Percentiles rank a stretch among this genome's conserved stretches.
Evolutionary conservation across 164 flowering plant genomes (phyloP).

Genomic region (Sedum album): DNA sequence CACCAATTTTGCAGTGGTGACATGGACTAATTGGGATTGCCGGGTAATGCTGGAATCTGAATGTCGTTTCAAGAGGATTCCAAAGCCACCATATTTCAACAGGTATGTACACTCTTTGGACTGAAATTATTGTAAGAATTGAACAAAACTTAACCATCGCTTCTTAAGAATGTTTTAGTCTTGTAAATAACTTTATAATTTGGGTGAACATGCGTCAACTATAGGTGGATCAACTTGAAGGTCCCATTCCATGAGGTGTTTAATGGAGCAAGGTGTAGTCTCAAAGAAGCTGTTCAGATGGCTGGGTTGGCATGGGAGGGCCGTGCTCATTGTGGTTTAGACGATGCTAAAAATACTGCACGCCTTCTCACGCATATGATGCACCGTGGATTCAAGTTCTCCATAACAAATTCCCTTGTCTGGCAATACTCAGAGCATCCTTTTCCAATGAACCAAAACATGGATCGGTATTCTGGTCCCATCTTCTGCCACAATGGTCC

Average conservation of each 20-base stretch:
- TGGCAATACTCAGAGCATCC: conserved; percentile 42
- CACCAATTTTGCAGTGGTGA: conserved; percentile 85
- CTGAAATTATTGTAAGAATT: not conserved
- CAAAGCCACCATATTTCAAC: conserved; percentile 89
- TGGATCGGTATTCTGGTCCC: conserved; percentile 17
- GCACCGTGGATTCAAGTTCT: conserved; percentile 63
- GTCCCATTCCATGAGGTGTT: conserved; percentile 84
- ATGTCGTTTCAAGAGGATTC: conserved; percentile 78
- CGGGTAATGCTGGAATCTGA: conserved; percentile 92
- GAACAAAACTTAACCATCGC: not conserved
- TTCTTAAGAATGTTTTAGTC: not conserved
- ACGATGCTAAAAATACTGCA: conserved; percentile 96
- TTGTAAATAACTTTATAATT: not conserved
- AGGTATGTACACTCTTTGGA: conserved; percentile 28
- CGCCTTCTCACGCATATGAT: conserved; percentile 66
- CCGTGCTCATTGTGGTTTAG: conserved; percentile 94
- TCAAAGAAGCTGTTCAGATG: conserved; percentile 85
- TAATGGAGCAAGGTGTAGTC: conserved; percentile 70
- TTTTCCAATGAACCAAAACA: conserved; percentile 30
- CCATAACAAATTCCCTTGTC: conserved; percentile 70
- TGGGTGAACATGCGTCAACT: too few relatives aligned
- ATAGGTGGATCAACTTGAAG: conserved; percentile 93
- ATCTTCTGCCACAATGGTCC: conserved; percentile 22
- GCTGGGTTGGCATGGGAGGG: conserved; percentile 94
- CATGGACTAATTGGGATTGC: conserved; percentile 99